Evolutionary conservation across 306 rosid species (phyloP), one percentile per base, ranked within the genome.

Genomic region (Quercus rubra): DNA sequence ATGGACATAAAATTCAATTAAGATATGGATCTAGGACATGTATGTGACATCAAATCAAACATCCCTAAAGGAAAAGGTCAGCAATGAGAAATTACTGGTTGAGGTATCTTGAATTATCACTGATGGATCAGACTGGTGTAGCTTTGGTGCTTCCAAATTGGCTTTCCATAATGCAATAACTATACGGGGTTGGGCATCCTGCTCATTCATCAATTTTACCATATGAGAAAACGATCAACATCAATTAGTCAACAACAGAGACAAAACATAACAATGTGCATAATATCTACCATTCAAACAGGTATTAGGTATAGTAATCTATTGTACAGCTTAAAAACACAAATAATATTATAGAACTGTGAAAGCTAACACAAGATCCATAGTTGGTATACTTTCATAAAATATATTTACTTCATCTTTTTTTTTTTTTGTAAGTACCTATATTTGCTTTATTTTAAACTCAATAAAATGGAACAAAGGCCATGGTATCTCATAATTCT

Each of bases 131-230:
- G 99, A 82, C 69, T 79, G 97, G 82, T 70, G 92, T 55, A 83
- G 83, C 86, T 90, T 96, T 64, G 93, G 88, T 86, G 90, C 93
- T 54, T 90, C 94, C 86, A 96, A 87, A 79, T 90, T 85, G 79
- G 95, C 92, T 83, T 87, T 91, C 98, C 98, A 96, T 76, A 96
- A 79, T 70, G 90, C 83, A 85, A 90, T 73, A 70, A 96, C 73
- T 31, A 85, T 77, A 5, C 93, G 93, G 7, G 99, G 99, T 73
- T 30, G 87, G 19, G 98, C 94, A 0, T 93, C 98, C 99, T 95
- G 93, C 78, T 55, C 86, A 84, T 86, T 82, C 72, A 73, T 73
- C 79, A 19, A 19, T 73, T 25, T n/a, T 41, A 57, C 46, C 19
- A 54, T 28, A 25, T 33, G 54, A 52, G 77, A 78, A 69, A 8